Conservation (phyloP, 2,329 filamentous ascomycete genomes). For the Microsporum ferrugineum region DNA sequence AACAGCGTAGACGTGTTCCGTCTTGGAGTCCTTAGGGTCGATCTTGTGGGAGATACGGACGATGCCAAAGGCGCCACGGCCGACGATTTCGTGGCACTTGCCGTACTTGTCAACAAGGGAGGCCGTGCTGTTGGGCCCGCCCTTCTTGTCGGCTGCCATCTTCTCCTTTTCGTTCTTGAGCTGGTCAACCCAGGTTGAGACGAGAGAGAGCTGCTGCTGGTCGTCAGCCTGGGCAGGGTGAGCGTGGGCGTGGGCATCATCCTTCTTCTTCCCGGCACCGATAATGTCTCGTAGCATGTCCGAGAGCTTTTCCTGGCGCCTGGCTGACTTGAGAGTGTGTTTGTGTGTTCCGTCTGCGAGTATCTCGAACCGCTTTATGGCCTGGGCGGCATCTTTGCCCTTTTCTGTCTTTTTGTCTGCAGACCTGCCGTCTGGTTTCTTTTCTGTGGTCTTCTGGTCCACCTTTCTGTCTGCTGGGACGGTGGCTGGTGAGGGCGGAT, state of each 20-base stretch:
- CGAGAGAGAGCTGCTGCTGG: conserved; percentile 77
- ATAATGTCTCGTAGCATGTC: conserved; percentile 84
- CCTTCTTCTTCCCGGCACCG: conserved; percentile 67
- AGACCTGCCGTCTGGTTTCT: conserved; percentile 21
- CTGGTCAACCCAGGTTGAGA: conserved; percentile 93
- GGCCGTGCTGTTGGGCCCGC: conserved; percentile 59
- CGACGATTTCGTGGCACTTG: conserved; percentile 94
- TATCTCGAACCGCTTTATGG: conserved; percentile 44
- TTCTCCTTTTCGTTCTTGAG: conserved; percentile 77
- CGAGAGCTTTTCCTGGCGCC: conserved; percentile 85
- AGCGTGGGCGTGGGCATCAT: conserved; percentile 32
- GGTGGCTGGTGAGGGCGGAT: not conserved
- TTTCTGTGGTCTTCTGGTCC: conserved; percentile 15
- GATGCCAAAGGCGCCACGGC: conserved; percentile 91
- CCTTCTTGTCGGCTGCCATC: conserved; percentile 62
- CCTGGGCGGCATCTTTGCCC: conserved; percentile 19
- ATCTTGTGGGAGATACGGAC: conserved; percentile 96
- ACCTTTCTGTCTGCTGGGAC: not conserved
- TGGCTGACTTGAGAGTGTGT: conserved; percentile 79
- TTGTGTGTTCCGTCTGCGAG: conserved; percentile 61
- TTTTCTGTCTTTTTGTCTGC: conserved; percentile 23
- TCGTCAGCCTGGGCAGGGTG: conserved; percentile 35
- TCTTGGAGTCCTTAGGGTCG: conserved; percentile 60
- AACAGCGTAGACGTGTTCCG: conserved; percentile 88
- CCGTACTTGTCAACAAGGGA: conserved; percentile 93